These are phyloP conservation scores for Yarrowia alimentaria DNA, from an alignment of 805 yeast genomes.

Conservation along the genomic window DNA sequence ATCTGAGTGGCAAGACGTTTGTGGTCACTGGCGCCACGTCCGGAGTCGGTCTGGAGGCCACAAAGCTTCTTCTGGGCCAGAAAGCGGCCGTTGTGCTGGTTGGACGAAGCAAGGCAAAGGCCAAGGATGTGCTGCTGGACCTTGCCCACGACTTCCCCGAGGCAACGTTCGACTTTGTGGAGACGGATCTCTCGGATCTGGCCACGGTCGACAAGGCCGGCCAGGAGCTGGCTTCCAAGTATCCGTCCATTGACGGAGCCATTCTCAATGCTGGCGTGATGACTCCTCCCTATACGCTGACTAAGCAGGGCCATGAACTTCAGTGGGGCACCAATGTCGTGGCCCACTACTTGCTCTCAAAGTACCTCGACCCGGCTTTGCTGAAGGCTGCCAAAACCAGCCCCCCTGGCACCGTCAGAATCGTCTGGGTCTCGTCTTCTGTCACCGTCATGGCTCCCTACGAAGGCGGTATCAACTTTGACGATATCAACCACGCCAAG, in stretches of 20 bases:
- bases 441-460: conserved; percentile 41
- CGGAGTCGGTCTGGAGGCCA: conserved; percentile 26
- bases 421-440: conserved; percentile 49
- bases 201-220: conserved; percentile 3
- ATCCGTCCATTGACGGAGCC: conserved; percentile 12
- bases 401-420: conserved; percentile 40
- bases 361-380: conserved; percentile 43
- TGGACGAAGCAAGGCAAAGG: conserved; percentile 12
- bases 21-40: conserved; percentile 30
- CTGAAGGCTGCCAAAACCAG: conserved; percentile 39
- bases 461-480: conserved; percentile 41
- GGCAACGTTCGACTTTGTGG: conserved; percentile 12
- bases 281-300: conserved; percentile 41
- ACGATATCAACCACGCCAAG: conserved; percentile 39
- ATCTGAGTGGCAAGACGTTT: conserved; percentile 36
- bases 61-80: conserved; percentile 7
- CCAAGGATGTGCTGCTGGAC: conserved; percentile 4
- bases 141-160: conserved; percentile 1
- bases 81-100: conserved; percentile 6
- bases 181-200: conserved; percentile 20
- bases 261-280: conserved; percentile 50
- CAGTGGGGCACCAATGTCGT: conserved; percentile 50
- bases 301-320: conserved; percentile 49
- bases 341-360: conserved; percentile 49
- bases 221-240: conserved; percentile 9